Base-by-base conservation (phyloP, 1,284 basidiomycete genomes). In the Pseudozyma sp. region DNA sequence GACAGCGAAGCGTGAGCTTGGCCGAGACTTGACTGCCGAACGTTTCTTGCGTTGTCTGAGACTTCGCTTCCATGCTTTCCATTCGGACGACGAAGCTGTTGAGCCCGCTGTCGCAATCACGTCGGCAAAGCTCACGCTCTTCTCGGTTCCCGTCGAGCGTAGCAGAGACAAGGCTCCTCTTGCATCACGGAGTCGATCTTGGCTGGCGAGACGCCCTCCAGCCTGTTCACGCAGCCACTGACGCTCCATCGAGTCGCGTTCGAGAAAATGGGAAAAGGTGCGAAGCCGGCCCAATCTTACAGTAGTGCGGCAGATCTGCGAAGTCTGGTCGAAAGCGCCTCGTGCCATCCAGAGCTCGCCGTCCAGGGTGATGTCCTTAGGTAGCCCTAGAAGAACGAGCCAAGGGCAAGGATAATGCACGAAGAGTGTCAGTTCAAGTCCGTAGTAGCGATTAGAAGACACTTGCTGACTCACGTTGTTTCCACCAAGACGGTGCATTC, bases 401-500 rank as follows among this genome's bases (percentile, higher is more conserved):
- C 10, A 4, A 48, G 31, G 46, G n/a, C 19, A 7, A 40, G 16
- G n/a, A 17, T 8, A 40, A 39, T 19, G 37, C 13, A 14, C 13
- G 35, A 14, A 11, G 4, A 0, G 37, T 42, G 54, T 34, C 11
- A 52, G 50, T 6, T 30, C 3, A 14, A 11, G 9, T 14, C 14
- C 9, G 14, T 42, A 2, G 35, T 37, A 24, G n/a, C 11, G n/a
- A n/a, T 29, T 16, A 24, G 2, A 44, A 1, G 30, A 5, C 30
- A 14, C 8, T 24, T 24, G 24, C 24, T 24, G 24, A 85, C 87
- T 63, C 53, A 90, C 89, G 87, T n/a, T 88, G 87, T 52, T 88
- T 84, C 83, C 90, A 89, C 87, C 87, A 89, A 40, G 88, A 63
- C 0, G 90, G 90, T 4, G 89, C 88, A 1, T 87, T 88, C 80